Percentiles rank a stretch among this genome's conserved stretches.
Evolutionary conservation across 2,329 filamentous ascomycete species (phyloP).

Genomic region (Ceratocystis colombiana): DNA sequence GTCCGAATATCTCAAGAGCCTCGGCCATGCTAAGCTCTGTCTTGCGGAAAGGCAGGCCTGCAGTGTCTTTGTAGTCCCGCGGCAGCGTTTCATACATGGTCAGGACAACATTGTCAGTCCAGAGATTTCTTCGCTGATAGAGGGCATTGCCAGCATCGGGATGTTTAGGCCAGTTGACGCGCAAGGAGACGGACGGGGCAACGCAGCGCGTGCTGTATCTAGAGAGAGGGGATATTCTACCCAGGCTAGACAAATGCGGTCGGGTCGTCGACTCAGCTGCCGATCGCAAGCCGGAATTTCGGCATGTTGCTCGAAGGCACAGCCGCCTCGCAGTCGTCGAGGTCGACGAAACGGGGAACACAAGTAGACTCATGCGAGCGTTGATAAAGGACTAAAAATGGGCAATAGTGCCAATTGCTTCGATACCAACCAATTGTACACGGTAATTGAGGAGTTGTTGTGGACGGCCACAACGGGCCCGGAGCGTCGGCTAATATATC

Average conservation of each 20-base stretch:
- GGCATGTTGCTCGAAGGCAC: slow-evolving; percentile 19
- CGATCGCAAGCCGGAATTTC: slow-evolving; percentile 7
- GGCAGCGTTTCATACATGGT: slow-evolving; percentile 51
- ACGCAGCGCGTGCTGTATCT: slow-evolving; percentile 18
- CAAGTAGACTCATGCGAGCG: slow-evolving; percentile 25
- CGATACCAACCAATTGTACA: background rate
- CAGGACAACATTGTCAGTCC: slow-evolving; percentile 32
- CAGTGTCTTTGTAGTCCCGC: slow-evolving; percentile 44
- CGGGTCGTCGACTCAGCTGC: slow-evolving; percentile 15
- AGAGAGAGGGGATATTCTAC: slow-evolving; percentile 11
- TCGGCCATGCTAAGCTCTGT: slow-evolving; percentile 43
- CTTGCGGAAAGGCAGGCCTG: slow-evolving; percentile 45
- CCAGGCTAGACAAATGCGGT: slow-evolving; percentile 21
- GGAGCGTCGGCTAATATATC: background rate
- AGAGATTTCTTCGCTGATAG: slow-evolving; percentile 18
- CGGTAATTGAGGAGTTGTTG: background rate
- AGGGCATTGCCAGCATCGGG: background rate
- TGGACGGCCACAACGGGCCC: slow-evolving; percentile 17
- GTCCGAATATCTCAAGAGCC: slow-evolving; percentile 42
- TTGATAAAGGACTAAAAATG: background rate
- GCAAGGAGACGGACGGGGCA: slow-evolving; percentile 11
- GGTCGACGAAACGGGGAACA: slow-evolving; percentile 23
- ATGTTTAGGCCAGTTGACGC: slow-evolving; percentile 23
- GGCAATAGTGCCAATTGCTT: background rate
- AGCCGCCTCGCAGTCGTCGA: slow-evolving; percentile 18